A percentile compares a stretch with the other conserved stretches of the same genome.
phyloP scores from a whole-genome alignment of 2,329 filamentous ascomycete species.

The Aspergillus cejpii region DNA sequence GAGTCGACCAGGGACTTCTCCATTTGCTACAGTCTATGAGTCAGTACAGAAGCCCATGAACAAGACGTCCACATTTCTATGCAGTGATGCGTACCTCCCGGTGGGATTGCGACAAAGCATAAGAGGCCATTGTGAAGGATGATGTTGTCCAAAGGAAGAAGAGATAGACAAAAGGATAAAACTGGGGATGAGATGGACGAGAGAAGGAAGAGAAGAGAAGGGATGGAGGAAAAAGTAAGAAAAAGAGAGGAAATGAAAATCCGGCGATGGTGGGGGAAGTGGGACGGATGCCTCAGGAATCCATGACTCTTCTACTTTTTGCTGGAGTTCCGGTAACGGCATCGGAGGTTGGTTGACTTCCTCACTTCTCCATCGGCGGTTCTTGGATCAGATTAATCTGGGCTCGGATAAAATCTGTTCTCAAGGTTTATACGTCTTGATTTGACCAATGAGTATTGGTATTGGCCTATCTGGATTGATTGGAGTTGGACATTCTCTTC shows the following conservation, averaged over 20 bases:
- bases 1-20: slow-evolving; percentile 87
- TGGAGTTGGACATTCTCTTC: too few species aligned
- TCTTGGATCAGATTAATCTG: neutral
- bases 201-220: slow-evolving; percentile 9
- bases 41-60: slow-evolving; percentile 25
- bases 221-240: slow-evolving; percentile 10
- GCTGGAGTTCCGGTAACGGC: neutral
- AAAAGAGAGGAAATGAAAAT: slow-evolving; percentile 2
- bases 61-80: slow-evolving; percentile 10
- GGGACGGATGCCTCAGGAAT: neutral
- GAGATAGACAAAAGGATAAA: slow-evolving; percentile 5
- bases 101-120: slow-evolving; percentile 61
- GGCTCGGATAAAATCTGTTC: neutral
- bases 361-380: neutral
- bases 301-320: neutral
- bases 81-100: slow-evolving; percentile 50
- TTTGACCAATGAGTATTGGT: neutral
- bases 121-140: slow-evolving; percentile 42
- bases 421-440: neutral
- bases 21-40: slow-evolving; percentile 63
- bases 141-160: slow-evolving; percentile 10
- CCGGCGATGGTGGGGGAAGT: slow-evolving; percentile 1
- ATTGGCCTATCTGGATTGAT: too few species aligned
- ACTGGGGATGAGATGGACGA: neutral
- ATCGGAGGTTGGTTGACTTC: neutral